Conservation (phyloP, 2,329 filamentous ascomycete genomes). For the Eutypa lata region DNA sequence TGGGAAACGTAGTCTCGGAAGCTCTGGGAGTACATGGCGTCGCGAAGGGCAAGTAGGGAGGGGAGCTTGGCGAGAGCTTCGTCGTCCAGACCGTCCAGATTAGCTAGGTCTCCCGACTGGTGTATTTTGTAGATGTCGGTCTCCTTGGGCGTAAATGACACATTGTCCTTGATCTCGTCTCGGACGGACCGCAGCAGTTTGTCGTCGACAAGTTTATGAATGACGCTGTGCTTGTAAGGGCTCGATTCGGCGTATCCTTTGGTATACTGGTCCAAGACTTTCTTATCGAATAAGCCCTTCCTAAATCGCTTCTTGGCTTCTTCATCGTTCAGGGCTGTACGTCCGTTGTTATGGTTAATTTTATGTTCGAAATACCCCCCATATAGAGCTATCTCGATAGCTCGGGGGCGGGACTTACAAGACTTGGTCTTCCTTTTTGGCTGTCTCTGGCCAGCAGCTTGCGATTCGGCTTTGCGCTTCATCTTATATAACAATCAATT, state of each 20-base stretch:
- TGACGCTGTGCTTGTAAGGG: conserved; percentile 91
- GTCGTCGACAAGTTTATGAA: conserved; percentile 76
- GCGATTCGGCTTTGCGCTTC: conserved; percentile 59
- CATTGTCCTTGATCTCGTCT: conserved; percentile 81
- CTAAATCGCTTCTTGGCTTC: conserved; percentile 60
- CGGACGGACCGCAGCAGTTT: conserved; percentile 81
- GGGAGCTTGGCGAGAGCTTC: conserved; percentile 81
- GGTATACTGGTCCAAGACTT: conserved; percentile 57
- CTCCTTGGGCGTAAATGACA: conserved; percentile 96
- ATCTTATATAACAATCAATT: conserved; percentile 34
- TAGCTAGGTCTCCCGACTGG: conserved; percentile 95
- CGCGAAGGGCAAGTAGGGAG: conserved; percentile 85
- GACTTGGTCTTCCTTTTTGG: conserved; percentile 51
- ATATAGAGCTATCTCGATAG: background rate
- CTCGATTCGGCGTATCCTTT: conserved; percentile 59
- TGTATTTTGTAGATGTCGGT: conserved; percentile 99
- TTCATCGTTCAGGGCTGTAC: conserved; percentile 43
- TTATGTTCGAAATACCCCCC: conserved; percentile 2
- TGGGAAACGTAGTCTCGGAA: conserved; percentile 87
- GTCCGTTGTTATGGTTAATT: conserved; percentile 6
- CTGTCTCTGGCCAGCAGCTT: conserved; percentile 39
- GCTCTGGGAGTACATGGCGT: conserved; percentile 85
- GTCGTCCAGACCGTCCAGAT: conserved; percentile 90
- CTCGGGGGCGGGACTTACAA: conserved; percentile 28
- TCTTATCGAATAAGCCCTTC: conserved; percentile 60